Base-by-base conservation (phyloP, 1,284 basidiomycete species). In the Austroboletus novae-zelandiae region DNA sequence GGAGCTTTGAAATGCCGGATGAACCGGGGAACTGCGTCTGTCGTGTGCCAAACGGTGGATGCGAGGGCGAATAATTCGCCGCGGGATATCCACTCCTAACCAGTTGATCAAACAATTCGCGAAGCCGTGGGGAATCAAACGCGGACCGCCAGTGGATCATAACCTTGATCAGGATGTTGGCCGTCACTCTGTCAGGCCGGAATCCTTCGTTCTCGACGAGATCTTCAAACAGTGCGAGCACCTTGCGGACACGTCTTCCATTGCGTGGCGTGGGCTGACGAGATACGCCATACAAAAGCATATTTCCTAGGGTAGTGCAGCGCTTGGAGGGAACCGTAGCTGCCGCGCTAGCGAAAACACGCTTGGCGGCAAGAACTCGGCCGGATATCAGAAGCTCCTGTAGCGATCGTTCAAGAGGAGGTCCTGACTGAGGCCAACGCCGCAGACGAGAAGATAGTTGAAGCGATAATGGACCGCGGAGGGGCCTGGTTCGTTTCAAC, bases 81-180 rank as follows among this genome's bases (percentile, higher is more conserved):
- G 68, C 72, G 2, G 81, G 80, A 58, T 84, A 87, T 2, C 86
- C 84, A 47, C 67, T 67, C 47, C 72, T 66, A 15, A 84, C 63
- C 51, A 87, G 68, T 14, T 75, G 71, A 64, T 87, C 80, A 53
- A 89, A 86, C n/a, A 88, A 58, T 18, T 61, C 68, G 32, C 78
- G 74, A 41, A 84, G 63, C 45, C 70, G 70, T n/a, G 51, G 37
- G 5, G 65, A 59, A 52, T 77, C 70, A 30, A 83, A 64, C 11
- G 68, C 67, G 1, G 57, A 55, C 25, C 62, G 66, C 78, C 79
- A 81, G n/a, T 64, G 63, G 43, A 87, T 62, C 46, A 83, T 64
- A 4, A 71, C 74, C 60, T 81, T 84, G 52, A 86, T 51, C 27
- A 87, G 41, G 44, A 86, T 77, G 56, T 89, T 89, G 49, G 78